phyloP scores from a whole-genome alignment of 164 flowering plant genomes.

The Akebia trifoliata region DNA sequence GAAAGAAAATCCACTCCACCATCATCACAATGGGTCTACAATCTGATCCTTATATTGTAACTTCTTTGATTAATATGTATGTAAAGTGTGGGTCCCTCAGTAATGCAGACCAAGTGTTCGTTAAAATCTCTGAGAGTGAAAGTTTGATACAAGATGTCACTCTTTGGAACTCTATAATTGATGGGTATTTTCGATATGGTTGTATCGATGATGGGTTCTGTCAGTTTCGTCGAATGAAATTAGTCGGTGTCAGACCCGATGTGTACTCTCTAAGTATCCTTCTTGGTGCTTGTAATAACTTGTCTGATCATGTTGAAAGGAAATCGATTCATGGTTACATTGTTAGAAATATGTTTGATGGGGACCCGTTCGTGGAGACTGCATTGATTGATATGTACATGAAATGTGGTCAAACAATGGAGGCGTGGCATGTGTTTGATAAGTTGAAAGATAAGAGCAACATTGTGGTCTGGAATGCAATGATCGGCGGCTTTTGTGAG shows the following conservation, averaged over 20 bases:
- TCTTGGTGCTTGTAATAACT: conserved; percentile 26
- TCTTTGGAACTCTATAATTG: conserved; percentile 59
- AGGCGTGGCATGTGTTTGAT: conserved; percentile 40
- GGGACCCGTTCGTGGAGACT: conserved; percentile 46
- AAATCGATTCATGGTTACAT: conserved; percentile 56
- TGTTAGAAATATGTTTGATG: conserved; percentile 24
- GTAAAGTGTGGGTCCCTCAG: conserved; percentile 46
- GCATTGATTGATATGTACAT: conserved; percentile 54
- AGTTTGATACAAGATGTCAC: conserved; percentile 33
- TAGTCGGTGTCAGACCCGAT: conserved; percentile 45
- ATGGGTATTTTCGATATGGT: conserved; percentile 46
- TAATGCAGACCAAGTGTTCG: conserved; percentile 52
- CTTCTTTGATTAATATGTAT: conserved; percentile 52
- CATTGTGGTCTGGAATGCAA: conserved; percentile 51
- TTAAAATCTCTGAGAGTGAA: conserved; percentile 21
- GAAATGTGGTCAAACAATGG: conserved; percentile 21
- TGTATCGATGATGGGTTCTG: conserved; percentile 27
- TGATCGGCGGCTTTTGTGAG: conserved; percentile 48
- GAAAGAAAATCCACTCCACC: conserved; percentile 37
- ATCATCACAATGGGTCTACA: conserved; percentile 40
- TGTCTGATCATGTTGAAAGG: conserved; percentile 21
- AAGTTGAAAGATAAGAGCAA: conserved; percentile 32
- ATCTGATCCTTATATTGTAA: conserved; percentile 40
- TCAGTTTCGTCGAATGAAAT: conserved; percentile 46
- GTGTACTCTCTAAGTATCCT: conserved; percentile 47